phyloP scores from a whole-genome alignment of 176 grass and related monocot genomes.

The Cocos nucifera region DNA sequence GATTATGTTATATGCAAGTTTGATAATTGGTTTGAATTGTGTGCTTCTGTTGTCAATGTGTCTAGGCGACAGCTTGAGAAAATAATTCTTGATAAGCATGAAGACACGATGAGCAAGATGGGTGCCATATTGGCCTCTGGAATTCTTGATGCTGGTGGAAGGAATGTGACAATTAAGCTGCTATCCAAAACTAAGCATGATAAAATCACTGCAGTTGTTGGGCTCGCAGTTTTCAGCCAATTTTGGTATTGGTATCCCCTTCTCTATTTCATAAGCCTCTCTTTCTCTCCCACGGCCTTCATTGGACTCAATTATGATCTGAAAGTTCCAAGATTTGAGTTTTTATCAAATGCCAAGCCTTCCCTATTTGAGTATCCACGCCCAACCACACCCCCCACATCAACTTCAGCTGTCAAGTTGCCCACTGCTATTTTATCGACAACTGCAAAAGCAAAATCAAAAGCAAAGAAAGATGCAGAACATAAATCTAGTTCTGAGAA shows the following conservation, averaged over 20 bases:
- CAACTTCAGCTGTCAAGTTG: slow-evolving; percentile 62
- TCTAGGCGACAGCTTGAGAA: slow-evolving; percentile 86
- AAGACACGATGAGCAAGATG: slow-evolving; percentile 99
- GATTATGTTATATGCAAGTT: neutral
- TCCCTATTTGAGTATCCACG: slow-evolving; percentile 90
- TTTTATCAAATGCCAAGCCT: slow-evolving; percentile 84
- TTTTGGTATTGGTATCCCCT: slow-evolving; percentile 99
- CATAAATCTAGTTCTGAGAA: slow-evolving; percentile 76
- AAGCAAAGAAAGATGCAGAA: slow-evolving; percentile 92
- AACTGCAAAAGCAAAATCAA: slow-evolving; percentile 87
- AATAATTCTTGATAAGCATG: slow-evolving; percentile 98
- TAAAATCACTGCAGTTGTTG: slow-evolving; percentile 86
- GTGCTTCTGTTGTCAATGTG: too few species aligned
- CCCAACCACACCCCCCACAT: slow-evolving; percentile 58
- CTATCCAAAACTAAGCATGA: slow-evolving; percentile 92
- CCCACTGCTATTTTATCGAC: slow-evolving; percentile 92
- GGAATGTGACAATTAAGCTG: slow-evolving; percentile 95
- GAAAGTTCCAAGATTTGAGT: slow-evolving; percentile 95
- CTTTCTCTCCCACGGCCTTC: slow-evolving; percentile 87
- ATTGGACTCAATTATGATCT: slow-evolving; percentile 92
- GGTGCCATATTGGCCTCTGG: slow-evolving; percentile 96
- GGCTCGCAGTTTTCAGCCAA: slow-evolving; percentile 90
- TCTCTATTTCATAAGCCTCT: slow-evolving; percentile 79
- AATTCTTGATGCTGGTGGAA: slow-evolving; percentile 93
- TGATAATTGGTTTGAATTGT: too few species aligned